Percentiles rank a stretch among this genome's conserved stretches.
Conservation (phyloP, 257 asterid species). For the Salvia hispanica region DNA sequence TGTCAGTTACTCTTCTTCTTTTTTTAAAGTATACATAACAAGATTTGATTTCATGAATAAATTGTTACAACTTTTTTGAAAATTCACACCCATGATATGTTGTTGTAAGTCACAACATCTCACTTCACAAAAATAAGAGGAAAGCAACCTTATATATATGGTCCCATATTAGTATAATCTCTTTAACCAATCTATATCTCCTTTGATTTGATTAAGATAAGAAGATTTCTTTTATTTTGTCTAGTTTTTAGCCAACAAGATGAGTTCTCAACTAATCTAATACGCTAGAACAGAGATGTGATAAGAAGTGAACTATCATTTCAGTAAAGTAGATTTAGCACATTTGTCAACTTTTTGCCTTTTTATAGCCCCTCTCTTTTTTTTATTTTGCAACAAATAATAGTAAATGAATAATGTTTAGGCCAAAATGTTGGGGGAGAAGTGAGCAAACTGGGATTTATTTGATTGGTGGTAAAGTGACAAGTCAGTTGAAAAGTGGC, state of each 20-base stretch:
- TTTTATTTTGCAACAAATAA: background rate
- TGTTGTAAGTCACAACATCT: slow-evolving; percentile 20
- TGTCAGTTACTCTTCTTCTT: background rate
- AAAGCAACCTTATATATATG: slow-evolving; percentile 2
- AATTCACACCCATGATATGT: slow-evolving; percentile 29
- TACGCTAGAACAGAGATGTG: slow-evolving; percentile 28
- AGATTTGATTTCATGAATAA: slow-evolving; percentile 29
- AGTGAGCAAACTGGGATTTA: slow-evolving; percentile 32
- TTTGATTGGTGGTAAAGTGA: slow-evolving; percentile 28
- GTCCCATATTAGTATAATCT: slow-evolving; percentile 7
- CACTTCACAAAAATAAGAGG: background rate
- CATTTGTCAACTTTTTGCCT: slow-evolving; percentile 17
- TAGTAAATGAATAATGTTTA: background rate
- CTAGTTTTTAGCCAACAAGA: slow-evolving; percentile 44
- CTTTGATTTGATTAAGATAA: slow-evolving; percentile 20
- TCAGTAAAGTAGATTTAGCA: slow-evolving; percentile 32
- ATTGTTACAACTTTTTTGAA: slow-evolving; percentile 18
- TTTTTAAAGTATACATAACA: slow-evolving; percentile 21
- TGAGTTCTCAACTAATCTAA: slow-evolving; percentile 27
- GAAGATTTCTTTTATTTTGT: slow-evolving; percentile 26
- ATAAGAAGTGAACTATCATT: slow-evolving; percentile 40
- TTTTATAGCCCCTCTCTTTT: background rate
- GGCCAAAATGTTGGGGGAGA: slow-evolving; percentile 27
- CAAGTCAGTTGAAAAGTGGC: slow-evolving; percentile 15
- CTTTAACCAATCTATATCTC: slow-evolving; percentile 2